phyloP scores from a whole-genome alignment of 805 yeast genomes.

The Candida arabinofermentans region DNA sequence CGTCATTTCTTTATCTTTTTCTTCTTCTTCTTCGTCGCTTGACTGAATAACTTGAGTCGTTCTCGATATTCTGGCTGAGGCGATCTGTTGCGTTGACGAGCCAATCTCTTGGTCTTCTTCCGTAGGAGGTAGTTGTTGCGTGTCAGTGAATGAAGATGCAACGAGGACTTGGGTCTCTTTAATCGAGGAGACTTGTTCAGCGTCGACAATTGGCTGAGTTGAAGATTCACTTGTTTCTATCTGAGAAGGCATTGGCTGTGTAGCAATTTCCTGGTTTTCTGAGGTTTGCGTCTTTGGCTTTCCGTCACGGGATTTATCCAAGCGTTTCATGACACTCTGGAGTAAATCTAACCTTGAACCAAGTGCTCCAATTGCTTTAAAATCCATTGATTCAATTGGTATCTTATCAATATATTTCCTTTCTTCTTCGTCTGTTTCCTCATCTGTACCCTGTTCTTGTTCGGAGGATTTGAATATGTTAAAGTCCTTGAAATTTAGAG shows the following conservation, averaged over 20 bases:
- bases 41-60: background rate
- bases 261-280: background rate
- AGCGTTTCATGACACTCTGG: constrained; percentile 13
- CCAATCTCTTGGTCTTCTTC: background rate
- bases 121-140: too few relatives aligned
- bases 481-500: constrained; percentile 3
- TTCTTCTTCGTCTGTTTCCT: background rate
- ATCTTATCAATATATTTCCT: background rate
- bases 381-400: background rate
- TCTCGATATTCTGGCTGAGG: background rate
- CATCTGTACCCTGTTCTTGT: background rate
- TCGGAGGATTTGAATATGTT: constrained; percentile 1
- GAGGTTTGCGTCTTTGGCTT: constrained; percentile 2
- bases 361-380: background rate
- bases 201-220: background rate
- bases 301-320: background rate
- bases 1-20: constrained; percentile 2
- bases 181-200: background rate
- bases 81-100: background rate
- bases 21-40: constrained; percentile 4
- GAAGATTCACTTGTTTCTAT: background rate
- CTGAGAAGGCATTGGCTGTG: background rate
- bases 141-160: background rate
- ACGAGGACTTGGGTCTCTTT: background rate
- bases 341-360: constrained; percentile 10